These are phyloP conservation scores for Nakazawaea ambrosiae DNA, from an alignment of 805 yeast genomes.

Conservation along the genomic window DNA sequence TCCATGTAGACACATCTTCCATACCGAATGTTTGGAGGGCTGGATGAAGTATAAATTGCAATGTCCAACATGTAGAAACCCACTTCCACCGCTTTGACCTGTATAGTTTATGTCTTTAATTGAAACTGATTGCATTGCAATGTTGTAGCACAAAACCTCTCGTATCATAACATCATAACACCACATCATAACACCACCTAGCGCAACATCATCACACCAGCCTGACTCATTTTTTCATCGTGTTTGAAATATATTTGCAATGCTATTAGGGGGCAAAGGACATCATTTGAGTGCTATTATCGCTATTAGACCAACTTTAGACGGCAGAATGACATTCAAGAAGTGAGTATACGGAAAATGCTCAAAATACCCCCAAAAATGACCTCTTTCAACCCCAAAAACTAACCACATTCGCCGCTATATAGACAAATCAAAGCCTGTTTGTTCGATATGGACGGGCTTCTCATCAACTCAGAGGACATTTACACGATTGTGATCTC, in stretches of 20 bases:
- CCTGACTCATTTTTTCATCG: too few relatives aligned
- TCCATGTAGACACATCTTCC: slow-evolving; percentile 89
- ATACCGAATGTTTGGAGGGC: slow-evolving; percentile 76
- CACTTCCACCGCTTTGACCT: slow-evolving; percentile 69
- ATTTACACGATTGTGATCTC: slow-evolving; percentile 77
- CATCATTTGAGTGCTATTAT: too few relatives aligned
- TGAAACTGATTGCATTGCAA: not conserved
- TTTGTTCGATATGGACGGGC: slow-evolving; percentile 89
- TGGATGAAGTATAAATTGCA: slow-evolving; percentile 94
- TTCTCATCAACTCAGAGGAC: slow-evolving; percentile 86
- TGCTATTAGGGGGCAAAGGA: too few relatives aligned
- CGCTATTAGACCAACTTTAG: too few relatives aligned
- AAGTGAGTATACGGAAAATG: slow-evolving; percentile 4
- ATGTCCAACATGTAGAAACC: slow-evolving; percentile 87
- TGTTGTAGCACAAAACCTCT: too few relatives aligned
- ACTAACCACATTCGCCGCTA: not conserved
- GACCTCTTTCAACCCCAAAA: too few relatives aligned
- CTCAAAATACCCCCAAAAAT: slow-evolving; percentile 1
- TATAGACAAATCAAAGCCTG: slow-evolving; percentile 45
- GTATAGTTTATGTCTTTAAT: not conserved
- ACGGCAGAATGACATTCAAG: slow-evolving; percentile 5
- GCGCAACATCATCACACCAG: too few relatives aligned
- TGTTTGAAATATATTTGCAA: too few relatives aligned
- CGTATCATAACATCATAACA: too few relatives aligned
- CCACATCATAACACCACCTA: too few relatives aligned